Percentiles rank a stretch among this genome's conserved stretches.
These are phyloP conservation scores for Naganishia vaughanmartiniae DNA, from an alignment of 768 basidiomycete species.

Conservation along the genomic window DNA sequence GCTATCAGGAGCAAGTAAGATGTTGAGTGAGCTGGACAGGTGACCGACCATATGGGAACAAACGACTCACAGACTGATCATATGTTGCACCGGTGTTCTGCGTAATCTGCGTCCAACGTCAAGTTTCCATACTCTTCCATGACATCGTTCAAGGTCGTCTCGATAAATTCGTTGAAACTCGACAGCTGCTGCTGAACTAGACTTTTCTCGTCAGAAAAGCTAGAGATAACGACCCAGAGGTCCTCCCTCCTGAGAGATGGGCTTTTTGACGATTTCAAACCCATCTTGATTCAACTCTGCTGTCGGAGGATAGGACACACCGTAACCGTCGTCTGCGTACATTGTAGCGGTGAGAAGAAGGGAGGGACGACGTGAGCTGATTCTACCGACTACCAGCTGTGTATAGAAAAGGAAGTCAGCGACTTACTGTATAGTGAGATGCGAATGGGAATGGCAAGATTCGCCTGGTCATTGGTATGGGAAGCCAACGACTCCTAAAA, in stretches of 20 bases:
- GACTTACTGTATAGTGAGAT: no score
- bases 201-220: slow-evolving; percentile 69
- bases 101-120: slow-evolving; percentile 67
- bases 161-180: slow-evolving; percentile 97
- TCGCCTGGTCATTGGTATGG: no score
- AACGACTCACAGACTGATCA: background rate
- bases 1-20: slow-evolving; percentile 51
- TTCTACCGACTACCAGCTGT: background rate
- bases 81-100: background rate
- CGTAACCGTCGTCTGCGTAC: background rate
- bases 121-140: slow-evolving; percentile 96
- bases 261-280: no score
- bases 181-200: slow-evolving; percentile 96
- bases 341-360: background rate
- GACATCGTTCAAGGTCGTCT: slow-evolving; percentile 98
- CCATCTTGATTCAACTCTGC: background rate
- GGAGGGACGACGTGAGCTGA: background rate
- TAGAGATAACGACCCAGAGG: no score
- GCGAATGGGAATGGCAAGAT: no score
- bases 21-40: background rate
- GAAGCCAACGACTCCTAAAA: no score
- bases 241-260: no score
- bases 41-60: background rate
- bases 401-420: no score
- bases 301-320: background rate